These are phyloP conservation scores for Kalmanozyma brasiliensis DNA, from an alignment of 1,284 basidiomycete genomes.

Conservation along the genomic window DNA sequence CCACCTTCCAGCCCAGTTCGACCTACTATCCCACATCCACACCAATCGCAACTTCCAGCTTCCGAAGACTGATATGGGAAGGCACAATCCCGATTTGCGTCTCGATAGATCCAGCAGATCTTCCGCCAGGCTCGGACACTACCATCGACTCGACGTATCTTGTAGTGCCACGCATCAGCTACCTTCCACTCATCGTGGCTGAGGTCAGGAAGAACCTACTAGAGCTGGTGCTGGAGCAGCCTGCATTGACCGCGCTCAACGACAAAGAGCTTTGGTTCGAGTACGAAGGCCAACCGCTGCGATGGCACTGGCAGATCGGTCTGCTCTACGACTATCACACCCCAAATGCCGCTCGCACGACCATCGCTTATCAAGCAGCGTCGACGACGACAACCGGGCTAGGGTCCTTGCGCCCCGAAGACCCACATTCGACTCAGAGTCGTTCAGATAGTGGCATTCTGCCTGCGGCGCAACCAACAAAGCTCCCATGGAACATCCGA, in stretches of 20 bases:
- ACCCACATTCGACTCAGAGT: background rate
- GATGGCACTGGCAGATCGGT: constrained; percentile 64
- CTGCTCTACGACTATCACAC: constrained; percentile 59
- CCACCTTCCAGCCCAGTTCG: constrained; percentile 5
- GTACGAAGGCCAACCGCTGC: constrained; percentile 51
- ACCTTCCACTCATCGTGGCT: constrained; percentile 54
- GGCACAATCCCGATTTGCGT: constrained; percentile 56
- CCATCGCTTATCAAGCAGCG: constrained; percentile 16
- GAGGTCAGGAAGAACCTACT: constrained; percentile 51
- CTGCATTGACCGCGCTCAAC: constrained; percentile 25
- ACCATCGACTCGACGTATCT: constrained; percentile 50
- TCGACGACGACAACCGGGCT: constrained; percentile 11
- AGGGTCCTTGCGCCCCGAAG: constrained; percentile 19
- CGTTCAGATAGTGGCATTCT: background rate
- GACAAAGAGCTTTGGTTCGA: constrained; percentile 60
- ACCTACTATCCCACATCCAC: background rate
- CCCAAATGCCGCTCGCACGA: constrained; percentile 44
- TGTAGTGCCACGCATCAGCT: constrained; percentile 52
- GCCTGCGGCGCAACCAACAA: constrained; percentile 3
- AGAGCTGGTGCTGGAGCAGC: constrained; percentile 44
- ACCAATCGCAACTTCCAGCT: constrained; percentile 17
- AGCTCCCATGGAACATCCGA: constrained; percentile 51
- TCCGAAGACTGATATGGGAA: constrained; percentile 52
- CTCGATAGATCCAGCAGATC: constrained; percentile 34
- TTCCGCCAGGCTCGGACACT: constrained; percentile 41